phyloP scores from a whole-genome alignment of 345 rosid species.

The Melaleuca alternifolia region DNA sequence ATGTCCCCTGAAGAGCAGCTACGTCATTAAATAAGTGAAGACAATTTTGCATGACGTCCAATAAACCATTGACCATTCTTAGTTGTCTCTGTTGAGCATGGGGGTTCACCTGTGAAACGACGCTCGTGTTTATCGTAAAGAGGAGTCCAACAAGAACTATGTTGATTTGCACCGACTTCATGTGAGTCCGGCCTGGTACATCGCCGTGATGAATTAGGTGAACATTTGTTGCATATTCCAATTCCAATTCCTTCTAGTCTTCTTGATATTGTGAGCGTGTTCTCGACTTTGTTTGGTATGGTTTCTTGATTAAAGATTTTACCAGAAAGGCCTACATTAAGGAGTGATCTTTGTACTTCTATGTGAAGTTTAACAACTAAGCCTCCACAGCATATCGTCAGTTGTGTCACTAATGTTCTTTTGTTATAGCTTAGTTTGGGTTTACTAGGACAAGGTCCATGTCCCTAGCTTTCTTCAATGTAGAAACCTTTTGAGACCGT shows the following conservation, averaged over 20 bases:
- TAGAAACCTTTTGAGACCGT: not conserved
- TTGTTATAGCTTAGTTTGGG: not conserved
- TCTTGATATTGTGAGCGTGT: not conserved
- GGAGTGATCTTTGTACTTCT: not conserved
- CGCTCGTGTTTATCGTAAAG: not conserved
- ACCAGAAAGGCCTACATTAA: not conserved
- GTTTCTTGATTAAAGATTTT: not conserved
- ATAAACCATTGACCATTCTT: not conserved
- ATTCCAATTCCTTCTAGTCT: not conserved
- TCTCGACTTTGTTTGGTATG: not conserved
- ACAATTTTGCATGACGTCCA: not conserved
- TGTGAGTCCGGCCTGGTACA: not conserved
- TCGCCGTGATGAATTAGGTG: not conserved
- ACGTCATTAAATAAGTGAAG: not conserved
- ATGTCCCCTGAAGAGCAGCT: not conserved
- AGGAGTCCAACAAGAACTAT: not conserved
- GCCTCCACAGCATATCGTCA: not conserved
- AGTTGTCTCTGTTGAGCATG: not conserved
- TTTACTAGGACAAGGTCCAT: not conserved
- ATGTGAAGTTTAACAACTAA: not conserved
- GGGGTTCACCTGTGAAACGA: not conserved
- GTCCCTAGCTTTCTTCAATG: not conserved
- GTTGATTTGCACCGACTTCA: not conserved
- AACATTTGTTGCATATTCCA: not conserved
- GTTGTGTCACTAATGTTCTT: not conserved